Percentiles rank a stretch among this genome's conserved stretches.
Evolutionary conservation across 2,329 filamentous ascomycete genomes (phyloP).

Genomic region (Cadophora gregata): DNA sequence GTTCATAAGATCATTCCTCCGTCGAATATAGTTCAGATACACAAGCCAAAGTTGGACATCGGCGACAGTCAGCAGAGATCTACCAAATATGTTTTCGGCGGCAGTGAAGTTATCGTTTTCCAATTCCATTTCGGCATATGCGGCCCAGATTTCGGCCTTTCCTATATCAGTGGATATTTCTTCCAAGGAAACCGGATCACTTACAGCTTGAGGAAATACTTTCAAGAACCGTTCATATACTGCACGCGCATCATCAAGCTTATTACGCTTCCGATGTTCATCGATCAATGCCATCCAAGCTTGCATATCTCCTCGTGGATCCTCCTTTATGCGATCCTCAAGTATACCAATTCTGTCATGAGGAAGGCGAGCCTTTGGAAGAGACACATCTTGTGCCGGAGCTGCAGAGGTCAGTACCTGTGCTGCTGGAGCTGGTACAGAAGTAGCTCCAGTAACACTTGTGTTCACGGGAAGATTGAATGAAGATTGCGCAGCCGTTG

Average conservation of each 20-base stretch:
- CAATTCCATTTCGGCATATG: conserved; percentile 88
- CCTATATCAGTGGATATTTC: conserved; percentile 44
- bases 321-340: conserved; percentile 90
- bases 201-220: conserved; percentile 88
- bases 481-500: conserved; percentile 33
- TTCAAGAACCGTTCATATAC: conserved; percentile 87
- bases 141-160: conserved; percentile 90
- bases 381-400: conserved; percentile 35
- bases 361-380: conserved; percentile 45
- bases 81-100: conserved; percentile 83
- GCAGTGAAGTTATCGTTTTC: conserved; percentile 81
- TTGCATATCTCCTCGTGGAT: conserved; percentile 89
- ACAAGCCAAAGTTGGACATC: conserved; percentile 90
- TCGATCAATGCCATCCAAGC: conserved; percentile 89
- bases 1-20: conserved; percentile 83
- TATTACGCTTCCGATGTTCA: conserved; percentile 82
- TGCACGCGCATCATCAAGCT: conserved; percentile 78
- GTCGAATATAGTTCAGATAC: conserved; percentile 94
- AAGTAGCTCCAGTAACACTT: conserved; percentile 34
- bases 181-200: conserved; percentile 48
- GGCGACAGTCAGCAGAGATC: conserved; percentile 77
- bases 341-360: conserved; percentile 54
- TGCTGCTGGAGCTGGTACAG: conserved; percentile 34
- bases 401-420: conserved; percentile 40
- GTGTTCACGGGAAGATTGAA: conserved; percentile 39